Evolutionary conservation across 2,329 filamentous ascomycete species (phyloP).

Genomic region (Chaetomium globosum): DNA sequence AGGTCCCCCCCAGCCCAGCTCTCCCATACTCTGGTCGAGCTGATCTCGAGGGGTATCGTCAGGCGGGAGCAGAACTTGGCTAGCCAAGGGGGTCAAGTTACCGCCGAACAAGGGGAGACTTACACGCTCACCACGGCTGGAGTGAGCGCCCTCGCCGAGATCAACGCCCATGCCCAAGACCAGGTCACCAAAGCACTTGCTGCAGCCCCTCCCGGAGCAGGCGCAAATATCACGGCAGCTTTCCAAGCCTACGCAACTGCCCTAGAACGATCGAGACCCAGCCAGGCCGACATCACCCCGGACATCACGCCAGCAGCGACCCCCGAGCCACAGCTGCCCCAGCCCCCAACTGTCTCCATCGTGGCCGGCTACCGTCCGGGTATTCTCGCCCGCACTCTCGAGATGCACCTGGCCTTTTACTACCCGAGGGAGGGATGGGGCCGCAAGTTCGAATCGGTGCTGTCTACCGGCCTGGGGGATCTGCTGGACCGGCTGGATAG

Average conservation of each 20-base stretch:
- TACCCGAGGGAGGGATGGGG: conserved; percentile 33
- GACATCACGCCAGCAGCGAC: conserved; percentile 7
- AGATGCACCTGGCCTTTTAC: conserved; percentile 41
- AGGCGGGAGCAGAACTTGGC: not conserved
- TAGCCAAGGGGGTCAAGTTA: not conserved
- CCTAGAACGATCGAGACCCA: conserved; percentile 19
- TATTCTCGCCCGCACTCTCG: conserved; percentile 37
- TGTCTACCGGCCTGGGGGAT: conserved; percentile 32
- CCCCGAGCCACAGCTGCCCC: not conserved
- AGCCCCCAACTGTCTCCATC: conserved; percentile 26
- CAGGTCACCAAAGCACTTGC: conserved; percentile 34
- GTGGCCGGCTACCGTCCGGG: conserved; percentile 39
- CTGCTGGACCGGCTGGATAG: conserved; percentile 34
- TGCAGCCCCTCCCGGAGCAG: conserved; percentile 22
- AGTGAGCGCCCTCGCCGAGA: conserved; percentile 26
- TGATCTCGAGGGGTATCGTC: conserved; percentile 27
- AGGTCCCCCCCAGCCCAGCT: conserved; percentile 29
- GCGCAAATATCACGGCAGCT: conserved; percentile 27
- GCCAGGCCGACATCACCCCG: conserved; percentile 7
- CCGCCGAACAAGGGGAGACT: not conserved
- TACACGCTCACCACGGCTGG: conserved; percentile 32
- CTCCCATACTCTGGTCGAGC: conserved; percentile 8
- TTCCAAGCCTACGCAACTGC: conserved; percentile 32
- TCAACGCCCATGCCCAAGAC: conserved; percentile 33
- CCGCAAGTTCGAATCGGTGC: conserved; percentile 34